Conservation (phyloP, 1,284 basidiomycete genomes). For the Amylostereum chailletii region DNA sequence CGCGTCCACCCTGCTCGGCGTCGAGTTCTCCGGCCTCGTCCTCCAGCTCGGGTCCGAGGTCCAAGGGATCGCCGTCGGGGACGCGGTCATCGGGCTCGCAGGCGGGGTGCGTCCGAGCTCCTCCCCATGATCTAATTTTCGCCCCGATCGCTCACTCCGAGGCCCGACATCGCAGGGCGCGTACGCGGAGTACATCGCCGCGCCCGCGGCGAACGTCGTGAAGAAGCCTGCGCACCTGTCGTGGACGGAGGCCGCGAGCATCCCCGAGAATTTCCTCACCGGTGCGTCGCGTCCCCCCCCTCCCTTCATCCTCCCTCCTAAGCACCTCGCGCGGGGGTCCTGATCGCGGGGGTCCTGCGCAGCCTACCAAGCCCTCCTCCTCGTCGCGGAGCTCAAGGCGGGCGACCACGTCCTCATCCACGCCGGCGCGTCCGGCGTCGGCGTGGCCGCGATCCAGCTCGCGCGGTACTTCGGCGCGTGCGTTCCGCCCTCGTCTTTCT, state of each 20-base stretch:
- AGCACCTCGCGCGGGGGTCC: background rate
- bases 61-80: slow-evolving; percentile 58
- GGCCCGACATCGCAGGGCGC: slow-evolving; percentile 53
- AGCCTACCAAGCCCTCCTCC: slow-evolving; percentile 80
- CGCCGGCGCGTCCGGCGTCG: slow-evolving; percentile 87
- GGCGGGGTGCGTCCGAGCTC: slow-evolving; percentile 39
- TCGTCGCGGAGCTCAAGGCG: slow-evolving; percentile 60
- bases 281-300: slow-evolving; percentile 32
- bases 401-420: slow-evolving; percentile 82
- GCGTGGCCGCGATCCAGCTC: slow-evolving; percentile 86
- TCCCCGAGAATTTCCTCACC: slow-evolving; percentile 84
- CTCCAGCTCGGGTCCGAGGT: slow-evolving; percentile 48
- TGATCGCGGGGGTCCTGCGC: slow-evolving; percentile 4
- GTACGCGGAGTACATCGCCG: slow-evolving; percentile 84
- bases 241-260: slow-evolving; percentile 79
- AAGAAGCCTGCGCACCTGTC: slow-evolving; percentile 70
- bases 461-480: slow-evolving; percentile 71
- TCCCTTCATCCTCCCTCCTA: slow-evolving; percentile 1
- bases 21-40: slow-evolving; percentile 83
- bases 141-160: background rate
- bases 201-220: slow-evolving; percentile 62
- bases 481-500: slow-evolving; percentile 21
- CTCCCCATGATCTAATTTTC: background rate
- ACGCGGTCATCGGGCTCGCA: slow-evolving; percentile 83
- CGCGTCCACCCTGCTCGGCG: slow-evolving; percentile 74